Conservation (phyloP, 345 rosid genomes). For the Mercurialis annua region DNA sequence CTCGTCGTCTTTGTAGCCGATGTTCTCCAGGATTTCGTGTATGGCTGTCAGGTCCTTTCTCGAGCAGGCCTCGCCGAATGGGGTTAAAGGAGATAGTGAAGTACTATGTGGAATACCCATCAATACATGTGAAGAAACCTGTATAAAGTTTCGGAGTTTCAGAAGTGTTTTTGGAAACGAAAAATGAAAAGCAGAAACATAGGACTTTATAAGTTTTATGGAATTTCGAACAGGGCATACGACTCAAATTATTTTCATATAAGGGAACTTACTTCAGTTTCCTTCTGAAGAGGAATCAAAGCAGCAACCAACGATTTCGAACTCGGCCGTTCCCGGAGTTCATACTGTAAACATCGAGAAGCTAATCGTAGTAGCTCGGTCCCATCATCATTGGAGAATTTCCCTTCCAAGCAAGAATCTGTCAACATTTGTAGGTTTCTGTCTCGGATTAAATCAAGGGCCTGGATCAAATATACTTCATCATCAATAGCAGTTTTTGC, state of each 20-base stretch:
- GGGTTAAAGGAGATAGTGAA: slow-evolving; percentile 50
- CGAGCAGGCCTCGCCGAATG: slow-evolving; percentile 96
- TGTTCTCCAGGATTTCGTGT: slow-evolving; percentile 65
- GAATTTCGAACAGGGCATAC: no score
- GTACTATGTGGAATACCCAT: slow-evolving; percentile 77
- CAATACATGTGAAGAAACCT: slow-evolving; percentile 84
- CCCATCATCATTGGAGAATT: slow-evolving; percentile 74
- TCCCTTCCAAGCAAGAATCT: slow-evolving; percentile 95
- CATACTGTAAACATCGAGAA: slow-evolving; percentile 87
- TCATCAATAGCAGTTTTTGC: slow-evolving; percentile 7
- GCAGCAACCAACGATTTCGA: slow-evolving; percentile 72
- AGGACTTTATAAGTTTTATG: no score
- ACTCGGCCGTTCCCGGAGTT: slow-evolving; percentile 90
- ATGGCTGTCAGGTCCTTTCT: slow-evolving; percentile 79
- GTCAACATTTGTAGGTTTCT: slow-evolving; percentile 80
- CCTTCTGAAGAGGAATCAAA: slow-evolving; percentile 82
- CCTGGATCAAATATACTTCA: slow-evolving; percentile 42
- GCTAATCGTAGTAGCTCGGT: slow-evolving; percentile 89
- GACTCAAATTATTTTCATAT: not conserved
- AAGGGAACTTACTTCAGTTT: slow-evolving; percentile 55
- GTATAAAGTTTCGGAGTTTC: no score
- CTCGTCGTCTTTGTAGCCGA: slow-evolving; percentile 84
- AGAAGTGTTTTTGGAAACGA: no score
- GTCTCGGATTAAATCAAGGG: slow-evolving; percentile 89
- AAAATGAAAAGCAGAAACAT: no score